Evolutionary conservation across 768 basidiomycete genomes (phyloP).

Genomic region (Cystofilobasidium capitatum): DNA sequence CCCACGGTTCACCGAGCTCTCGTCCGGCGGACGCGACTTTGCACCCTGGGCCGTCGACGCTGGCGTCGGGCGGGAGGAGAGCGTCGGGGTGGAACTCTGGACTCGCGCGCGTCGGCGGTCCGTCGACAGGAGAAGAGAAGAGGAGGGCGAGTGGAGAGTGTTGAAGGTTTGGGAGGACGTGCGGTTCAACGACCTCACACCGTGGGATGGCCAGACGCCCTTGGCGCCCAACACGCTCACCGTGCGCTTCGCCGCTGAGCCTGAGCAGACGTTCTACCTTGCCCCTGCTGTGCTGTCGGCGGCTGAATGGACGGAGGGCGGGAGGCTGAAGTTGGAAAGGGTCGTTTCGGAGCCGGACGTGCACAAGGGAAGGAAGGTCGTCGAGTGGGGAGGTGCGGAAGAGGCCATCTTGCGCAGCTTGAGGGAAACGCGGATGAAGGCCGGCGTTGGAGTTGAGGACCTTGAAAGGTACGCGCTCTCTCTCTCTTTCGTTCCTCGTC

Average conservation of each 20-base stretch:
- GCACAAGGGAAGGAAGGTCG: constrained; percentile 16
- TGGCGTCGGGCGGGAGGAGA: constrained; percentile 47
- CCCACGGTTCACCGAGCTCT: constrained; percentile 60
- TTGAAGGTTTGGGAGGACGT: constrained; percentile 63
- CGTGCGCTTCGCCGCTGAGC: constrained; percentile 40
- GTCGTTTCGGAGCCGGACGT: constrained; percentile 12
- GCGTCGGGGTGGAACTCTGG: constrained; percentile 46
- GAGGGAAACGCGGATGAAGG: constrained; percentile 40
- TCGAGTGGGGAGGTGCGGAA: constrained; percentile 20
- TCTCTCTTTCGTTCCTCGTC: not conserved
- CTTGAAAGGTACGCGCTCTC: constrained; percentile 54
- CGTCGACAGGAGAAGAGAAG: constrained; percentile 35
- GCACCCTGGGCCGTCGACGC: constrained; percentile 49
- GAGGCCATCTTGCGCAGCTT: constrained; percentile 35
- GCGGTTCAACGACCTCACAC: constrained; percentile 50
- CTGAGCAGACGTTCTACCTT: constrained; percentile 37
- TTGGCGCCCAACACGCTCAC: constrained; percentile 67
- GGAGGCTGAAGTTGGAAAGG: constrained; percentile 16
- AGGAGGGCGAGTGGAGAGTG: constrained; percentile 51
- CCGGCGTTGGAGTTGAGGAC: constrained; percentile 39
- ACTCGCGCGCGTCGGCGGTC: not conserved
- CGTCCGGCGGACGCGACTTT: constrained; percentile 47
- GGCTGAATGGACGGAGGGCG: too few species aligned
- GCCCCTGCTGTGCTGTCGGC: constrained; percentile 40
- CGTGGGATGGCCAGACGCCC: constrained; percentile 44